Evolutionary conservation across 768 basidiomycete species (phyloP), one percentile per base, ranked within the genome.

Genomic region (Jaapia argillacea): DNA sequence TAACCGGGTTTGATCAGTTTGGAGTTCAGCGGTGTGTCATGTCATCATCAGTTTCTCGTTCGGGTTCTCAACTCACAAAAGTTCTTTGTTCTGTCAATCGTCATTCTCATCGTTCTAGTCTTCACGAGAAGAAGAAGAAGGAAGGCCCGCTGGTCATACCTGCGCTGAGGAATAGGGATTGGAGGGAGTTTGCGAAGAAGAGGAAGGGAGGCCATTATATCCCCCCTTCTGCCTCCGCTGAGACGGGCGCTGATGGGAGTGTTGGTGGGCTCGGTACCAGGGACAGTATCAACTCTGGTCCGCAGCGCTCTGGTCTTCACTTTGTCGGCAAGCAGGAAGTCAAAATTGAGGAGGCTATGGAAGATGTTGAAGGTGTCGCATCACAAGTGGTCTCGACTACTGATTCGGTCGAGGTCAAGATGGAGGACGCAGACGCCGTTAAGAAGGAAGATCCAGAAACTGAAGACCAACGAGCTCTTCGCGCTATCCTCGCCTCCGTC

Each of bases 21-120:
- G 78, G 83, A 27, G 77, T 77, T 49, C 77, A 86, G 79, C 86
- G 89, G 89, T 92, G 82, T 72, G 89, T 87, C 57, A 13, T 45
- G 28, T 43, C 43, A 23, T 41, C 41, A 14, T 36, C 36, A 23
- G 45, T 48, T 42, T 47, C 54, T 52, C 40, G 33, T 24, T 49
- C 73, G 67, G 71, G 72, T 64, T 71, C 70, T 75, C 77, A 85
- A 75, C 85, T 88, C 79, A 86, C 81, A 75, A 54, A 66, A 81
- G 82, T 51, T 49, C 48, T 53, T 43, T n/a, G n/a, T n/a, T 43
- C 47, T 54, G 45, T 45, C 50, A 41, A 44, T 54, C 51, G 41
- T 52, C 80, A 73, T 44, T n/a, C n/a, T n/a, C n/a, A n/a, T n/a
- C n/a, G n/a, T n/a, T n/a, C n/a, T n/a, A n/a, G n/a, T n/a, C 53